Evolutionary conservation across 73 alveolate genomes (phyloP), one percentile per base, ranked within the genome.

Genomic region (Paramecium pentaurelia): DNA sequence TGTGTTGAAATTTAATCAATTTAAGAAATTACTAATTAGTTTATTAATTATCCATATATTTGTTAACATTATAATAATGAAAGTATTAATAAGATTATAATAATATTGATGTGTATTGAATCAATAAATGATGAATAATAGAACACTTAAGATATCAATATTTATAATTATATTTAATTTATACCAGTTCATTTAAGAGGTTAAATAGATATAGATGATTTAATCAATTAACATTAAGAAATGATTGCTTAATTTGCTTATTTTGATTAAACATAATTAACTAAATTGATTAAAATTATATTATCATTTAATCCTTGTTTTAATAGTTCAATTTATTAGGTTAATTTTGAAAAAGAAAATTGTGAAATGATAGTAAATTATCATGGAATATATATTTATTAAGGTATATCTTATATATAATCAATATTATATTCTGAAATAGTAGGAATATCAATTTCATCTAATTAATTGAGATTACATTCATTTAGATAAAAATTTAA

Each of bases 361-460:
- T 34, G n/a, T n/a, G 34, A 32, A 12, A 75, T 75, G 88, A 37
- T 40, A 36, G 11, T 75, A 7, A 32, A 37, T 75, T 32, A 45
- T 34, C 38, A 27, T 11, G 42, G 60, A 14, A 75, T 40, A 0
- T 22, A 34, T 3, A 11, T 22, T 37, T 75, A 75, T 12, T 16
- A 22, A 34, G 70, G 58, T 12, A 22, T 11, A 5, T 16, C 58
- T 0, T 37, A 37, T n/a, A 22, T 32, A 4, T 75, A 32, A 34
- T 30, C 58, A 4, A 75, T 34, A 14, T 38, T 75, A 36, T 75
- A 75, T 34, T 25, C 42, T 14, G 58, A 75, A 32, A 75, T 75
- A 32, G 88, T 75, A 4, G 88, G 88, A 36, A 75, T 75, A 34
- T 75, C 88, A n/a, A 37, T 75, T 37, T 75, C 88, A 37, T 30